phyloP scores from a whole-genome alignment of 192 early-diverging fungal species.

The Phlyctochytrium bullatum region DNA sequence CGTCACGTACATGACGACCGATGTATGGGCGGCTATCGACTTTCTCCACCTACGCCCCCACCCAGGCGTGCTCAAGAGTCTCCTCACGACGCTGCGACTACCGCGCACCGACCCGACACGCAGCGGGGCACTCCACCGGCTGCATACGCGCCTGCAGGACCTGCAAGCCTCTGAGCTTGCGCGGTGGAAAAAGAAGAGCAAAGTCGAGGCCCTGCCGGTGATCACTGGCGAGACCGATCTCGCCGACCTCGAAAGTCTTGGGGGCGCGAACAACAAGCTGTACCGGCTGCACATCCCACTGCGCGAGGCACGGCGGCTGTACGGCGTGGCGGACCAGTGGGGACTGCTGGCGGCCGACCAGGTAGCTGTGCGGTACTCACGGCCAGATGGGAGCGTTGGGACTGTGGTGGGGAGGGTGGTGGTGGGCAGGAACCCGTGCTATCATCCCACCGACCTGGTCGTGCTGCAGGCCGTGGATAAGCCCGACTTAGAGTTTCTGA shows the following conservation, averaged over 20 bases:
- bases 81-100: not conserved
- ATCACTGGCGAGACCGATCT: not conserved
- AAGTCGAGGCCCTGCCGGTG: not conserved
- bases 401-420: constrained; percentile 19
- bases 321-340: constrained; percentile 24
- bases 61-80: not conserved
- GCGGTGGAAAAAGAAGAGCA: constrained; percentile 8
- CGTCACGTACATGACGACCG: constrained; percentile 10
- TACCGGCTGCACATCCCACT: constrained; percentile 17
- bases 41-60: constrained; percentile 21
- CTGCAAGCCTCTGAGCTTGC: constrained; percentile 8
- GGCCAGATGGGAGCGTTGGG: not conserved
- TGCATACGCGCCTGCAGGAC: constrained; percentile 8
- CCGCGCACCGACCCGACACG: not conserved
- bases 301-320: constrained; percentile 9
- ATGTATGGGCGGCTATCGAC: constrained; percentile 17
- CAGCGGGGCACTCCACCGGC: not conserved
- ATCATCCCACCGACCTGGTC: constrained; percentile 32
- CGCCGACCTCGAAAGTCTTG: too few species aligned
- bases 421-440: constrained; percentile 27
- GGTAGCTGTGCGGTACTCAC: constrained; percentile 10
- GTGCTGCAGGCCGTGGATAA: constrained; percentile 21
- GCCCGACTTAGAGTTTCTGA: constrained; percentile 1
- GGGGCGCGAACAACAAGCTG: not conserved
- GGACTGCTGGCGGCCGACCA: constrained; percentile 11